phyloP scores from a whole-genome alignment of 108 stramenopile genomes.

The Halocafeteria seosinensis region DNA sequence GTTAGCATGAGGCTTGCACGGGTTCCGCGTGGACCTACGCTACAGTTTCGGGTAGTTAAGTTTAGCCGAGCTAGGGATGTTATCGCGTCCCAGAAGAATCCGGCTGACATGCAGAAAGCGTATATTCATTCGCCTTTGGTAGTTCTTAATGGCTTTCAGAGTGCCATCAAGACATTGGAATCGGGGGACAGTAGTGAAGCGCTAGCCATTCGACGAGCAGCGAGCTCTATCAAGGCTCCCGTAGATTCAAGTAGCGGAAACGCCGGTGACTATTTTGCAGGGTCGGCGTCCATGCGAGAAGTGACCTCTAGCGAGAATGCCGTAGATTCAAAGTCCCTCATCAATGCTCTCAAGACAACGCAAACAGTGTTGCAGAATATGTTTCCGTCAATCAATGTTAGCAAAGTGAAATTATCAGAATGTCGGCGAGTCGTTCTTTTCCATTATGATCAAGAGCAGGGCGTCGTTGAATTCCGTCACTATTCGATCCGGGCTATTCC shows the following conservation, averaged over 20 bases:
- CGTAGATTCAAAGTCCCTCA: slow-evolving; percentile 25
- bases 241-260: no score
- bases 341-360: slow-evolving; percentile 88
- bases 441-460: slow-evolving; percentile 44
- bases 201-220: no score
- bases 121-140: slow-evolving; percentile 63
- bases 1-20: slow-evolving; percentile 64
- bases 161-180: no score
- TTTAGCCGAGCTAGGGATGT: slow-evolving; percentile 65
- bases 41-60: slow-evolving; percentile 68
- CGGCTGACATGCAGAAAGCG: slow-evolving; percentile 47
- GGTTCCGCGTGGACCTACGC: slow-evolving; percentile 75
- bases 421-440: slow-evolving; percentile 88
- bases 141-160: slow-evolving; percentile 95
- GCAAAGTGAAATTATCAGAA: slow-evolving; percentile 64
- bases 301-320: background rate
- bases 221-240: no score
- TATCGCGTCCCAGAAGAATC: slow-evolving; percentile 60
- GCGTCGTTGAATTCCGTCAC: slow-evolving; percentile 72
- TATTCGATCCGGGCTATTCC: slow-evolving; percentile 88
- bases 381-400: slow-evolving; percentile 94
- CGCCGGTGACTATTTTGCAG: no score
- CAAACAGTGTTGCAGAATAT: slow-evolving; percentile 93
- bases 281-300: background rate
- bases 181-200: no score